Conservation (phyloP, 768 basidiomycete species). For the Rhodotorula babjevae region DNA sequence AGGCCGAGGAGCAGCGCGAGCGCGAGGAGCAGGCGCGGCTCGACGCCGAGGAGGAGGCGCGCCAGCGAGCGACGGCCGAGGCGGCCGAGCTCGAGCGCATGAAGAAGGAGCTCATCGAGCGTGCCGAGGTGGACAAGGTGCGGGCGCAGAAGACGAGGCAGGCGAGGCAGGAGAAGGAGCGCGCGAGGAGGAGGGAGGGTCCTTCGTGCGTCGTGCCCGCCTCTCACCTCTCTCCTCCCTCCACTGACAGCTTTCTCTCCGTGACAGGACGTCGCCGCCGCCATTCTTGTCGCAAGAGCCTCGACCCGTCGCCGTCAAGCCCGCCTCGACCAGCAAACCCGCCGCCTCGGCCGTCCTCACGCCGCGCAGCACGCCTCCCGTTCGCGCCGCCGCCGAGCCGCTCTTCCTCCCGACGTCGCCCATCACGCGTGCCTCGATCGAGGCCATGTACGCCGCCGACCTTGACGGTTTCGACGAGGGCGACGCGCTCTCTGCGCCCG, state of each 20-base stretch:
- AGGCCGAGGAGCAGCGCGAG: not conserved
- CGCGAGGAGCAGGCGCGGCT: not conserved
- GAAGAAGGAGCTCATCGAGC: not conserved
- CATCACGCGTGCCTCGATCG: not conserved
- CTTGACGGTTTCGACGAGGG: not conserved
- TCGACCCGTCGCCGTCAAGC: not conserved
- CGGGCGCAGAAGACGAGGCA: not conserved
- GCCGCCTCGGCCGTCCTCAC: not conserved
- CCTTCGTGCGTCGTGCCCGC: too few relatives aligned
- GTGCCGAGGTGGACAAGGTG: not conserved
- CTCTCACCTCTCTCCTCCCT: not conserved
- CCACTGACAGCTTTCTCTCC: not conserved
- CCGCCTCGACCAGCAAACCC: not conserved
- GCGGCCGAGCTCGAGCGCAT: not conserved
- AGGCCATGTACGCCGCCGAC: too few relatives aligned
- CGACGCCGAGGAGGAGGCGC: not conserved
- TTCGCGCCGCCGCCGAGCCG: not conserved
- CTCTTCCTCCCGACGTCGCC: not conserved
- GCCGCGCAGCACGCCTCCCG: not conserved
- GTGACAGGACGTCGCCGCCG: not conserved
- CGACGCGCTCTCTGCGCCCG: not conserved
- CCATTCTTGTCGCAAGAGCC: not conserved
- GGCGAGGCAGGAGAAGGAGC: not conserved
- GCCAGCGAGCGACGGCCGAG: not conserved
- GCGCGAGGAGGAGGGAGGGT: not conserved